These are phyloP conservation scores for Teratosphaeriaceae sp. DNA, from an alignment of 2,329 filamentous ascomycete genomes.

Conservation along the genomic window DNA sequence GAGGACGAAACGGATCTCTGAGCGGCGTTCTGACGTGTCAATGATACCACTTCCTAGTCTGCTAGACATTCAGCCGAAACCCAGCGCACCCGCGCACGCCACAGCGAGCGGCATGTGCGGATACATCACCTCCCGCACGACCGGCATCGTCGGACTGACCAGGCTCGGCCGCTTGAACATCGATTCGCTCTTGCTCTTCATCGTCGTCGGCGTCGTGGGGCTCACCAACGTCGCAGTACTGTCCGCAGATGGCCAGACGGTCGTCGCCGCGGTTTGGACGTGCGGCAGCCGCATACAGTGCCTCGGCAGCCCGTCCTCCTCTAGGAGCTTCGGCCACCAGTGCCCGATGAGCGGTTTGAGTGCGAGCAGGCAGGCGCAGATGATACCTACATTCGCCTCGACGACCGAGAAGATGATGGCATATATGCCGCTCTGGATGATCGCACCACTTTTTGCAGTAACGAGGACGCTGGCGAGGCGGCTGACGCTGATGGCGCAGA, in stretches of 20 bases:
- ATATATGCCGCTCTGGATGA: constrained; percentile 31
- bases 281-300: constrained; percentile 6
- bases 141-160: not conserved
- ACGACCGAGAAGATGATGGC: constrained; percentile 35
- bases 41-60: not conserved
- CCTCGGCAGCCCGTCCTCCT: constrained; percentile 12
- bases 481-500: constrained; percentile 21
- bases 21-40: not conserved
- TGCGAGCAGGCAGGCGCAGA: constrained; percentile 38
- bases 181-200: not conserved
- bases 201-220: not conserved
- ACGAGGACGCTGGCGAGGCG: constrained; percentile 20
- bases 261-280: not conserved
- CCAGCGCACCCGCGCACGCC: not conserved
- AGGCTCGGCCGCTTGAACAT: not conserved
- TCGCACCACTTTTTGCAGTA: constrained; percentile 15
- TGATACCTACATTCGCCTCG: constrained; percentile 40
- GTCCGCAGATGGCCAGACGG: not conserved
- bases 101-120: not conserved
- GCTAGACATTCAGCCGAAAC: not conserved
- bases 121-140: not conserved
- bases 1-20: constrained; percentile 5
- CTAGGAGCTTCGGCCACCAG: constrained; percentile 29
- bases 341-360: constrained; percentile 36
- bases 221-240: not conserved